These are phyloP conservation scores for Fraxinus angustifolia DNA, from an alignment of 305 asterid species.

Conservation along the genomic window DNA sequence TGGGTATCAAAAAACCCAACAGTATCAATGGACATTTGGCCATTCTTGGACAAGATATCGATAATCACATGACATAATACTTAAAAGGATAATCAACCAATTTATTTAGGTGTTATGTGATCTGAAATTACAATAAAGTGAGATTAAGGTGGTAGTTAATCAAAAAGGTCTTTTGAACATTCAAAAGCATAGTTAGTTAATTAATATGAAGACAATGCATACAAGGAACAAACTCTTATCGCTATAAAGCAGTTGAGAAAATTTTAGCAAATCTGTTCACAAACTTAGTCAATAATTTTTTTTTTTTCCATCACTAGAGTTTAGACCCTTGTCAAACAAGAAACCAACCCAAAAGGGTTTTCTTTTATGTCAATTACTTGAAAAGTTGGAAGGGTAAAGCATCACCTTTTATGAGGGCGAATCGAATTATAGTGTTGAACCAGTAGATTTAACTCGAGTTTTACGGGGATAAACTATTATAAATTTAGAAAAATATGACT, in stretches of 20 bases:
- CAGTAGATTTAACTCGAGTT: not conserved
- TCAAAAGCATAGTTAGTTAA: not conserved
- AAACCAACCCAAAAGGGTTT: not conserved
- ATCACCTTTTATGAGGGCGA: not conserved
- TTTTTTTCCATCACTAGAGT: not conserved
- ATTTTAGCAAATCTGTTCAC: not conserved
- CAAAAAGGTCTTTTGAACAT: not conserved
- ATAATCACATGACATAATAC: not conserved
- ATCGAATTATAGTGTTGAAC: not conserved
- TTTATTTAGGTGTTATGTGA: not conserved
- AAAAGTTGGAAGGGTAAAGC: conserved; percentile 21
- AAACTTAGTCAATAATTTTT: conserved; percentile 1
- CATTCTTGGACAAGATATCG: not conserved
- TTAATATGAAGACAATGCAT: conserved; percentile 15
- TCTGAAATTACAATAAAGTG: too few species aligned
- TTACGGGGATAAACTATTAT: not conserved
- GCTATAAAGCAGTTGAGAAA: conserved; percentile 34
- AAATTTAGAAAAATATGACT: not conserved
- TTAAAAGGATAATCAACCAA: not conserved
- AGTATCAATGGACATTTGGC: not conserved
- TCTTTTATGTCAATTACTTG: not conserved
- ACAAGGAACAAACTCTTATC: conserved; percentile 28
- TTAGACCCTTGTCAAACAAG: conserved; percentile 1
- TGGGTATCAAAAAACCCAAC: too few species aligned
- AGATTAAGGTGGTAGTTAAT: not conserved